Base-by-base conservation (phyloP, 495 filamentous ascomycete species). In the Lepraria neglecta region DNA sequence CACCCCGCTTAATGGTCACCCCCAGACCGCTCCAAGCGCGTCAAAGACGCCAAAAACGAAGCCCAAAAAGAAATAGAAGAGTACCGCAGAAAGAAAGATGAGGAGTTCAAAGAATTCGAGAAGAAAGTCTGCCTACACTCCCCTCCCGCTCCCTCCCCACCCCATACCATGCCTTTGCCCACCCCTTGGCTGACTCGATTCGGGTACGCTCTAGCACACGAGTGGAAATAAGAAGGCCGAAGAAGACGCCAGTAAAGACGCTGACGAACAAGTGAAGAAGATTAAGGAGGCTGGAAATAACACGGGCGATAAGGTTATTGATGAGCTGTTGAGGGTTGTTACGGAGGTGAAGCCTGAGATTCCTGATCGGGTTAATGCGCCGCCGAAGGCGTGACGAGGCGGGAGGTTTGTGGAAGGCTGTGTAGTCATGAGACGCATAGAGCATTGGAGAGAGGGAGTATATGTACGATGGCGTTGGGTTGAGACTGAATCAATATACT, bases 21-120 rank as follows among this genome's bases (percentile, higher is more conserved):
- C 46, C 60, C 33, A 97, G 94, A 96, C 80, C 91, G 94, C 69
- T 97, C 94, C 53, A 96, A 97, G 78, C 84, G 90, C 67, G 91
- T 97, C 76, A 95, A 89, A 73, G 94, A 97, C 73, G 95, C 94
- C 58, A 88, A 92, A 70, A 83, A 82, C 69, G 92, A 97, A 72
- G 94, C 94, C 54, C 94, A 97, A 75, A 96, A 97, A 75, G 91
- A 97, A 71, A 96, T 98, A 69, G 95, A 97, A 56, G 90, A 91
- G 43, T 98, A 98, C 80, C 82, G 84, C 71, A 87, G 85, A 62
- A 72, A 88, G 63, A 97, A 96, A 77, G 95, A 97, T 60, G 85
- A 87, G 10, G 92, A 98, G 73, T 97, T 89, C 80, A 91, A 94
- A 80, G 87, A 87, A 73, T 97, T 94, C 70, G 91, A 97, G 78